These are phyloP conservation scores for Aaosphaeria pasadenensis DNA, from an alignment of 2,329 filamentous ascomycete genomes.

Conservation along the genomic window DNA sequence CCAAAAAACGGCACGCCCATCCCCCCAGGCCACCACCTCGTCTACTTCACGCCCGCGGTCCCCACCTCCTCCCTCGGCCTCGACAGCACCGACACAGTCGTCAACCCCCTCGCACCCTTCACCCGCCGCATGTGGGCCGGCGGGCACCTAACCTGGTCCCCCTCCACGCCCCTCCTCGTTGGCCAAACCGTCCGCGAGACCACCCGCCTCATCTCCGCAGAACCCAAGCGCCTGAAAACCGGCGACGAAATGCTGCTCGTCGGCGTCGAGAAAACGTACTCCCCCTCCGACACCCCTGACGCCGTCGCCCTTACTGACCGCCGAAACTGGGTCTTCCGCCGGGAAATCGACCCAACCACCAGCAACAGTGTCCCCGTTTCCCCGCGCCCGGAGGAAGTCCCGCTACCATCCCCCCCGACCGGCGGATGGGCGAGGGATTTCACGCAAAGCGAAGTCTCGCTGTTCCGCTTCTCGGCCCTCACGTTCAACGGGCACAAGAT, in stretches of 20 bases:
- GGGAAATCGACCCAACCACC: conserved; percentile 42
- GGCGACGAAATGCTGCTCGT: conserved; percentile 59
- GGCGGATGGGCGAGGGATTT: conserved; percentile 53
- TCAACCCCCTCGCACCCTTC: conserved; percentile 71
- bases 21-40: conserved; percentile 74
- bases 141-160: conserved; percentile 62
- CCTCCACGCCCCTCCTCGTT: conserved; percentile 16
- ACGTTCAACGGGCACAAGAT: conserved; percentile 93
- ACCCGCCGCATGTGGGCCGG: conserved; percentile 88
- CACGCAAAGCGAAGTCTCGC: conserved; percentile 64
- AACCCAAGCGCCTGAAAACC: conserved; percentile 49
- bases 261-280: conserved; percentile 55
- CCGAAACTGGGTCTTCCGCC: conserved; percentile 37
- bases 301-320: conserved; percentile 36
- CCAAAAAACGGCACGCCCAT: conserved; percentile 37
- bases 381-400: conserved; percentile 14
- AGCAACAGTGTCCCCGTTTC: conserved; percentile 27
- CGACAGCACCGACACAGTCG: conserved; percentile 81
- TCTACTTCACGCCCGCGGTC: conserved; percentile 80
- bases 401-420: conserved; percentile 11
- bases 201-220: conserved; percentile 44
- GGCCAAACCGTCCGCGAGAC: conserved; percentile 42
- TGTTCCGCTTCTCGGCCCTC: conserved; percentile 89
- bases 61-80: conserved; percentile 62
- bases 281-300: conserved; percentile 22